These are phyloP conservation scores for Eragrostis curvula DNA, from an alignment of 176 grass and related monocot genomes.

Conservation along the genomic window DNA sequence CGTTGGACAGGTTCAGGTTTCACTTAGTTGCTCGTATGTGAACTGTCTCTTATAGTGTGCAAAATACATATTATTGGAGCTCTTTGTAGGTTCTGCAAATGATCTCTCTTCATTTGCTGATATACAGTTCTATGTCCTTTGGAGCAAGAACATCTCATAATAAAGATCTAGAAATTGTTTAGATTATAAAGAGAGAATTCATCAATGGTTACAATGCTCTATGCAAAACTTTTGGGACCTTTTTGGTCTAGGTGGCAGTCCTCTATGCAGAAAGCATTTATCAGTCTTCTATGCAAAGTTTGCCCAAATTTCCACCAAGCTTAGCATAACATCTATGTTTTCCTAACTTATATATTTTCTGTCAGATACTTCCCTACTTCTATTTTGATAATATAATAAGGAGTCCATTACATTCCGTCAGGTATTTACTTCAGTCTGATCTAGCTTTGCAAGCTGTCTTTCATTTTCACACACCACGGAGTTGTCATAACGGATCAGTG, in stretches of 20 bases:
- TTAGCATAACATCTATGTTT: background rate
- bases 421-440: conserved; percentile 41
- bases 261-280: conserved; percentile 61
- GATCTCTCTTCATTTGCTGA: too few species aligned
- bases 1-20: too few species aligned
- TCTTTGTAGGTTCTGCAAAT: too few species aligned
- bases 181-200: too few species aligned
- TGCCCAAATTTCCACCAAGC: background rate
- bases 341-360: background rate
- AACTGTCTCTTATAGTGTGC: too few species aligned
- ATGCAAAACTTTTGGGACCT: conserved; percentile 68
- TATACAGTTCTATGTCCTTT: too few species aligned
- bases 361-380: conserved; percentile 87
- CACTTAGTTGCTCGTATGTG: too few species aligned
- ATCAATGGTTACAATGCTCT: too few species aligned
- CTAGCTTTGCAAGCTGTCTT: background rate
- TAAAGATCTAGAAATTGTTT: too few species aligned
- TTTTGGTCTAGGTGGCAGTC: conserved; percentile 73
- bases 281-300: conserved; percentile 10
- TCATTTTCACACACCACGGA: background rate
- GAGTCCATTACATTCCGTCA: conserved; percentile 86
- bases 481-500: background rate
- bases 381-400: conserved; percentile 62
- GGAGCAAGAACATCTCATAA: too few species aligned
- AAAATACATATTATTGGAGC: too few species aligned